Conservation (phyloP, 2,329 filamentous ascomycete species). For the Elsinoe batatas region DNA sequence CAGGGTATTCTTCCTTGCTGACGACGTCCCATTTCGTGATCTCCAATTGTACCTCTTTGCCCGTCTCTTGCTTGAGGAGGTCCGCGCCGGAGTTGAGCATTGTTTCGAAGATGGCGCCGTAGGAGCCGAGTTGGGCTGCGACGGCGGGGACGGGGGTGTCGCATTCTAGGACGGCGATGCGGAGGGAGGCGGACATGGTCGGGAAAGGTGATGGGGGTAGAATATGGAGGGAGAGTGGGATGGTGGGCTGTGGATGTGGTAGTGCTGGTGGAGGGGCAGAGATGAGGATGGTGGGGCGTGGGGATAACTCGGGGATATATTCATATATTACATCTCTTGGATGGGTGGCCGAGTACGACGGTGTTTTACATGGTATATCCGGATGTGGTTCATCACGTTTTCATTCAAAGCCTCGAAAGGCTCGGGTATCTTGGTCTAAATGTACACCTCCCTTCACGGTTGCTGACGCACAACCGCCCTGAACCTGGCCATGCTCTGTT, state of each 20-base stretch:
- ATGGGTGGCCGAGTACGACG: background rate
- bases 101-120: slow-evolving; percentile 53
- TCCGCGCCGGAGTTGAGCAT: slow-evolving; percentile 42
- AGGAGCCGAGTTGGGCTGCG: slow-evolving; percentile 56
- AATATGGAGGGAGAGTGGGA: background rate
- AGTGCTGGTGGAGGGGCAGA: background rate
- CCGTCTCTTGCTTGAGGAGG: slow-evolving; percentile 5
- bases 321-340: background rate
- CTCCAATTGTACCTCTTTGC: slow-evolving; percentile 35
- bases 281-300: background rate
- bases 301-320: too few relatives aligned
- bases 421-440: slow-evolving; percentile 3
- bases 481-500: slow-evolving; percentile 24
- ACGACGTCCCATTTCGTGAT: slow-evolving; percentile 65
- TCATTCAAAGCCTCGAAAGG: background rate
- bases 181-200: slow-evolving; percentile 35
- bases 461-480: background rate
- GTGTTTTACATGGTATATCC: background rate
- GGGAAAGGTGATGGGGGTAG: background rate
- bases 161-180: slow-evolving; percentile 80
- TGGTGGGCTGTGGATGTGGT: too few relatives aligned
- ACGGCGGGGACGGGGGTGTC: slow-evolving; percentile 63
- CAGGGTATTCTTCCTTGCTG: slow-evolving; percentile 56
- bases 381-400: background rate
- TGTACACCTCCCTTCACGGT: background rate